These are phyloP conservation scores for Clonostachys rosea DNA, from an alignment of 2,329 filamentous ascomycete genomes.

Conservation along the genomic window DNA sequence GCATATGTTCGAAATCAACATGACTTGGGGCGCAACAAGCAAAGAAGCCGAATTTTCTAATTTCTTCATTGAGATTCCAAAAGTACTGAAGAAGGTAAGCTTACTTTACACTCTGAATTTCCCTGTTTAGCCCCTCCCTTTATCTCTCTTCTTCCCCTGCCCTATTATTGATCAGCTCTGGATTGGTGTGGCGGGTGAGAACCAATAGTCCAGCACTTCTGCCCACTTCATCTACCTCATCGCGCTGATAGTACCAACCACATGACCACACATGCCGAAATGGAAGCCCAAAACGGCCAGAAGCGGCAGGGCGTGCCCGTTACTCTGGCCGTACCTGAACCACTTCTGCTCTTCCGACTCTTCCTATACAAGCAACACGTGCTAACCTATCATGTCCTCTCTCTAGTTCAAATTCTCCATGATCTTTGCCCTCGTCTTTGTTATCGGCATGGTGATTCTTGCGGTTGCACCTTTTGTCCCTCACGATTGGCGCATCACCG, in stretches of 20 bases:
- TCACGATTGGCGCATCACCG: constrained; percentile 59
- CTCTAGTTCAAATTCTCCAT: constrained; percentile 68
- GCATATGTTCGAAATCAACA: constrained; percentile 83
- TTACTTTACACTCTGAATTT: constrained; percentile 22
- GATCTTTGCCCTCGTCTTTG: constrained; percentile 52
- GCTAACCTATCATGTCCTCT: too few species aligned
- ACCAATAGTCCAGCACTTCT: background rate
- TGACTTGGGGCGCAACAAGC: constrained; percentile 79
- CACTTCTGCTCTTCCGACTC: too few species aligned
- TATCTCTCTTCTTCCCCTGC: too few species aligned
- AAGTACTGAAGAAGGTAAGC: constrained; percentile 72
- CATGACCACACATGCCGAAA: too few species aligned
- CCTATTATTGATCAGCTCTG: background rate
- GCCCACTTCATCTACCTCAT: background rate
- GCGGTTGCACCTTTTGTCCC: constrained; percentile 62
- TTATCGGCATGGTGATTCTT: constrained; percentile 59
- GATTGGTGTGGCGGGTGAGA: background rate
- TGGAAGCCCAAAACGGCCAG: too few species aligned
- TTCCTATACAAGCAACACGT: too few species aligned
- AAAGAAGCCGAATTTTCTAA: constrained; percentile 80
- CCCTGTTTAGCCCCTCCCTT: constrained; percentile 14
- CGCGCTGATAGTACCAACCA: background rate
- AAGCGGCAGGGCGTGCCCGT: too few species aligned
- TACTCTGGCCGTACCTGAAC: too few species aligned
- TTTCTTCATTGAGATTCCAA: constrained; percentile 81